Evolutionary conservation across 208 protist species (phyloP).

Genomic region (Leishmania turanica): DNA sequence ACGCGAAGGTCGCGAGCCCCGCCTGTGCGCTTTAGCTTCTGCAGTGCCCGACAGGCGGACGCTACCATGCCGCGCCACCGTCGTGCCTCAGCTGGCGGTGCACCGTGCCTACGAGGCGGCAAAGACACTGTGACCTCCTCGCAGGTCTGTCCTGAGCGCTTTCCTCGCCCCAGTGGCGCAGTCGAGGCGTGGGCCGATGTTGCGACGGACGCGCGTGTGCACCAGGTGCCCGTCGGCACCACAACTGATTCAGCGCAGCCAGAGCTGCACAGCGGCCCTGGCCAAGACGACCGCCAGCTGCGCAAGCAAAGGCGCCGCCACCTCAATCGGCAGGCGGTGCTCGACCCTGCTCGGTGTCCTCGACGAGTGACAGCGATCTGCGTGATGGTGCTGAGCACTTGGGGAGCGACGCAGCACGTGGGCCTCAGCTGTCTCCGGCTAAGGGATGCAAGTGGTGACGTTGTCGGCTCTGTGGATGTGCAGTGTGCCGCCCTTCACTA

Average conservation of each 20-base stretch:
- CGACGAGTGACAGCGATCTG: constrained; percentile 45
- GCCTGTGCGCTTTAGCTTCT: neutral
- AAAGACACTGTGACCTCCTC: neutral
- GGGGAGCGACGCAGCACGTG: constrained; percentile 58
- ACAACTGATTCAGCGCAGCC: neutral
- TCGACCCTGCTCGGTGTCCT: constrained; percentile 32
- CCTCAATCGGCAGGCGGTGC: neutral
- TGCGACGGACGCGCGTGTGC: neutral
- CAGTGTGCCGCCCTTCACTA: constrained; percentile 44
- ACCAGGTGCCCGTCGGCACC: neutral
- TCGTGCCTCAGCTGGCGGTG: neutral
- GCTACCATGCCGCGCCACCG: neutral
- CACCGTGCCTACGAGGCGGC: neutral
- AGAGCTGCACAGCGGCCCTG: neutral
- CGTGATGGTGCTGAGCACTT: constrained; percentile 66
- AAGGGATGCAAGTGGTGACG: constrained; percentile 46
- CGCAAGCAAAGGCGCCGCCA: neutral
- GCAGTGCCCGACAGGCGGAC: constrained; percentile 1
- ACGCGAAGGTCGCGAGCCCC: neutral
- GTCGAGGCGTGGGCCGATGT: neutral
- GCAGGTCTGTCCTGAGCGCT: neutral
- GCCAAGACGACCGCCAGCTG: neutral
- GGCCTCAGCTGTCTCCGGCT: constrained; percentile 68
- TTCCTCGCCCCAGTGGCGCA: neutral
- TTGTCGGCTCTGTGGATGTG: constrained; percentile 31